A percentile compares a stretch with the other conserved stretches of the same genome.
These are phyloP conservation scores for Calocybe cyanea DNA, from an alignment of 768 basidiomycete genomes.

Conservation along the genomic window DNA sequence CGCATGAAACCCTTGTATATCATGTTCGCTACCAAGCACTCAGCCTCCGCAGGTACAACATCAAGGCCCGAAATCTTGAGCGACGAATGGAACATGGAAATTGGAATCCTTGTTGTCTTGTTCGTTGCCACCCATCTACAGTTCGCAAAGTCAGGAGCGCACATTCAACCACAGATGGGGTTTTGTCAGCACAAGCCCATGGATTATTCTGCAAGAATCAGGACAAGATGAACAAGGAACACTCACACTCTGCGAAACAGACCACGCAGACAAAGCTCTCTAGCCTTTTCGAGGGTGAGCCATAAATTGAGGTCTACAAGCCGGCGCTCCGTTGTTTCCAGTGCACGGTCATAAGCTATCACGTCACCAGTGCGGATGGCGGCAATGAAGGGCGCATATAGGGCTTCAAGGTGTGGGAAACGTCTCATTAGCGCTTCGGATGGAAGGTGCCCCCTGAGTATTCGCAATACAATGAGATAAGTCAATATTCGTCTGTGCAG, in stretches of 20 bases:
- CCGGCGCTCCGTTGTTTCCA: slow-evolving; percentile 65
- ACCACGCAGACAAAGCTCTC: slow-evolving; percentile 82
- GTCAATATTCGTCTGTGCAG: slow-evolving; percentile 76
- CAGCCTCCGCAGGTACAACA: slow-evolving; percentile 76
- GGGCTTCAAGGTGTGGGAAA: slow-evolving; percentile 66
- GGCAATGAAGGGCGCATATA: slow-evolving; percentile 77
- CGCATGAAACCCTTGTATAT: slow-evolving; percentile 90
- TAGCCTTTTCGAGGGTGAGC: slow-evolving; percentile 81
- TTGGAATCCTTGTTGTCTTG: slow-evolving; percentile 74
- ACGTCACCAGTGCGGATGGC: slow-evolving; percentile 81
- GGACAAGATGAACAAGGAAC: not conserved
- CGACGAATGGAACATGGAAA: slow-evolving; percentile 77
- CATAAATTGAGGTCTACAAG: slow-evolving; percentile 86
- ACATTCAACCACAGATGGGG: not conserved
- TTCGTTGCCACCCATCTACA: slow-evolving; percentile 76
- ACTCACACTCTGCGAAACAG: slow-evolving; percentile 77
- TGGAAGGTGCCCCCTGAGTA: slow-evolving; percentile 85
- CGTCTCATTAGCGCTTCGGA: slow-evolving; percentile 63
- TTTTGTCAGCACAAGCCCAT: not conserved
- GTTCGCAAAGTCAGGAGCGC: not conserved
- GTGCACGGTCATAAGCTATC: slow-evolving; percentile 71
- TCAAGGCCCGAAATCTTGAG: slow-evolving; percentile 68
- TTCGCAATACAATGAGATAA: slow-evolving; percentile 85
- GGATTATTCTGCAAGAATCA: slow-evolving; percentile 2
- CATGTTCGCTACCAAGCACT: slow-evolving; percentile 94